A percentile compares a stretch with the other conserved stretches of the same genome.
These are phyloP conservation scores for Bipolaris zeicola DNA, from an alignment of 2,329 filamentous ascomycete species.

Conservation along the genomic window DNA sequence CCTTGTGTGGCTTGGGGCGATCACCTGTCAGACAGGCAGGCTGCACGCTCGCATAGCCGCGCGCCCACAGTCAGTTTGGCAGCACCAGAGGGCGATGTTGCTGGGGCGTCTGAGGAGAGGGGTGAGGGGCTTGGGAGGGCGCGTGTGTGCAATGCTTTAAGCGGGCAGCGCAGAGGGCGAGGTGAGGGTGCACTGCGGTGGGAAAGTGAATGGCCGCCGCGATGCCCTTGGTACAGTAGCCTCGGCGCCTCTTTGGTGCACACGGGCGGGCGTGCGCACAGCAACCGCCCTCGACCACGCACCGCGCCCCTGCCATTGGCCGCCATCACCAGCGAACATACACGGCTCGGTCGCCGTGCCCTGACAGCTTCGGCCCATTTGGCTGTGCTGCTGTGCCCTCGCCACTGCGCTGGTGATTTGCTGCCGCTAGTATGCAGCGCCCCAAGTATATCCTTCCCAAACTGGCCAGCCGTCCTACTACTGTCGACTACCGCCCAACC, in stretches of 20 bases:
- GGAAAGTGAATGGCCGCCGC: conserved; percentile 4
- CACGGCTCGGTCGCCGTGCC: conserved; percentile 19
- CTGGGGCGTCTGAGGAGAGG: neutral
- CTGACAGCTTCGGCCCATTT: conserved; percentile 25
- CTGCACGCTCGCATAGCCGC: conserved; percentile 10
- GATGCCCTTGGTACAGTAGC: conserved; percentile 8
- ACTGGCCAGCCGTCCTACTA: conserved; percentile 6
- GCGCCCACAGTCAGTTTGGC: neutral
- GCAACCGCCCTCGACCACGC: too few species aligned
- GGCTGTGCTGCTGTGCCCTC: conserved; percentile 14
- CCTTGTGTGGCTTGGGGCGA: conserved; percentile 21
- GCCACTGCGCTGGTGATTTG: neutral
- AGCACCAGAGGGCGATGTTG: neutral
- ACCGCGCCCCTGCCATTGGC: conserved; percentile 16
- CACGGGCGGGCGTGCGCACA: too few species aligned
- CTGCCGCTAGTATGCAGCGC: too few species aligned
- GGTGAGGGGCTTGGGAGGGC: neutral
- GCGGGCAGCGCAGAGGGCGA: neutral
- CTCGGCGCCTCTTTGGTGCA: conserved; percentile 14
- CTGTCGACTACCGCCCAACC: too few species aligned
- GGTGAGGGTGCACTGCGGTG: conserved; percentile 9
- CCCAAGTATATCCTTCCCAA: conserved; percentile 13
- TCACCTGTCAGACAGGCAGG: conserved; percentile 17
- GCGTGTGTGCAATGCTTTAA: conserved; percentile 5
- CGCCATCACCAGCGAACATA: conserved; percentile 3